Conservation (phyloP, 2,329 filamentous ascomycete genomes). For the Cercospora brassicicola region DNA sequence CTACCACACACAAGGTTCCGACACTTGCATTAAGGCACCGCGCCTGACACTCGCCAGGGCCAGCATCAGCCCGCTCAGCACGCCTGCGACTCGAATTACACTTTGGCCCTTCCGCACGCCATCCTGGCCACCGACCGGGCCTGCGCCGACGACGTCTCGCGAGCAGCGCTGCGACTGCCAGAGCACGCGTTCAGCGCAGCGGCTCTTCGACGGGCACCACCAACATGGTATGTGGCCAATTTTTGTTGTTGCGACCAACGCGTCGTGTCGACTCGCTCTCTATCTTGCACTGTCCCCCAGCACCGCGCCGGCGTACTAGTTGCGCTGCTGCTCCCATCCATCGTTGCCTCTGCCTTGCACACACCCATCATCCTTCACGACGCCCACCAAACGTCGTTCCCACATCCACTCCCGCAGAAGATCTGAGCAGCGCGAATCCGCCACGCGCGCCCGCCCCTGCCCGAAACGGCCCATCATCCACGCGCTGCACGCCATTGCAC, state of each 20-base stretch:
- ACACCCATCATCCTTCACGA: neutral
- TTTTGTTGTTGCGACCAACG: slow-evolving; percentile 13
- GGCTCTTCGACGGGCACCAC: slow-evolving; percentile 8
- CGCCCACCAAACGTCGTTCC: neutral
- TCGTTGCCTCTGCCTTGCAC: neutral
- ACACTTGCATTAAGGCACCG: slow-evolving; percentile 10
- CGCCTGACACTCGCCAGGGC: neutral
- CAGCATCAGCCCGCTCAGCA: neutral
- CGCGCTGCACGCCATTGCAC: neutral
- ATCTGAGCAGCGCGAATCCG: slow-evolving; percentile 10
- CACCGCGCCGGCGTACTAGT: slow-evolving; percentile 6
- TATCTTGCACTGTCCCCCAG: neutral
- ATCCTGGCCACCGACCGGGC: neutral
- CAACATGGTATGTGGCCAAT: slow-evolving; percentile 13
- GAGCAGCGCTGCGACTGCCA: neutral
- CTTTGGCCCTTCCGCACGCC: neutral
- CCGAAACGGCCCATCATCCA: slow-evolving; percentile 8
- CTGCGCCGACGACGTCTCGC: neutral
- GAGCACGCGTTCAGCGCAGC: neutral
- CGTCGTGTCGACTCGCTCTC: neutral
- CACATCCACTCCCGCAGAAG: neutral
- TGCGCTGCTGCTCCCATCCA: slow-evolving; percentile 6
- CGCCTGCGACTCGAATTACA: slow-evolving; percentile 11
- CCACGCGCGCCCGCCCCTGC: slow-evolving; percentile 14
- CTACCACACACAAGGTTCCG: slow-evolving; percentile 14